These are phyloP conservation scores for Pyronema domesticum DNA, from an alignment of 495 filamentous ascomycete species.

Conservation along the genomic window DNA sequence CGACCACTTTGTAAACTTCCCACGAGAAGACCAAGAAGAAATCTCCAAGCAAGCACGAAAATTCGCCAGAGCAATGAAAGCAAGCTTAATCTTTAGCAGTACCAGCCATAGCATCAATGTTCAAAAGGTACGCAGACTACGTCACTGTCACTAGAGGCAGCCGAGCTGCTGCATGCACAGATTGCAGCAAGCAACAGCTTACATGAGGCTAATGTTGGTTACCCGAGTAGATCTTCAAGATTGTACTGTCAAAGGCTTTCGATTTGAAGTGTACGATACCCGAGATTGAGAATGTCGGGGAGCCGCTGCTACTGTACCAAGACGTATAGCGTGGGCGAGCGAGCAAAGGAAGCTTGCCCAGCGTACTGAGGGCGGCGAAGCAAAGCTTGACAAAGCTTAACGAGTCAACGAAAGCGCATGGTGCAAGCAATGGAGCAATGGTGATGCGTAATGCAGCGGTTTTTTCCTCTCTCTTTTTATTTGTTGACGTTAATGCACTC, in stretches of 20 bases:
- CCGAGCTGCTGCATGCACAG: neutral
- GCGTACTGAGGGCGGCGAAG: too few relatives aligned
- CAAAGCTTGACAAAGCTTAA: too few relatives aligned
- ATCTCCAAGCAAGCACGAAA: conserved; percentile 90
- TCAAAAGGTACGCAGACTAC: conserved; percentile 55
- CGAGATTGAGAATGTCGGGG: conserved; percentile 92
- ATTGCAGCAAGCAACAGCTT: neutral
- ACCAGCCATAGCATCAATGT: conserved; percentile 99
- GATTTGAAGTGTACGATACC: conserved; percentile 98
- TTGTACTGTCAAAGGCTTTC: conserved; percentile 94
- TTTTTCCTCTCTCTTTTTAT: neutral
- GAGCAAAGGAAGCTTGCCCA: too few relatives aligned
- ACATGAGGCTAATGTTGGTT: neutral
- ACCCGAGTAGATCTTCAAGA: conserved; percentile 78
- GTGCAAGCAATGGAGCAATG: too few relatives aligned
- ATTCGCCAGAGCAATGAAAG: conserved; percentile 96
- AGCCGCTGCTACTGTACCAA: conserved; percentile 89
- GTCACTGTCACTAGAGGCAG: neutral
- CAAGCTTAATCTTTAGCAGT: conserved; percentile 90
- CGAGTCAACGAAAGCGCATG: too few relatives aligned
- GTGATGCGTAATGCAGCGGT: too few relatives aligned
- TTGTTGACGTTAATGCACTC: neutral
- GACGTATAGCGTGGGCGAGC: conserved; percentile 33
- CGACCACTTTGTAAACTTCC: conserved; percentile 97
- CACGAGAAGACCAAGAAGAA: conserved; percentile 91